phyloP scores from a whole-genome alignment of 148 eudicot genomes.

The Chenopodium berlandieri region DNA sequence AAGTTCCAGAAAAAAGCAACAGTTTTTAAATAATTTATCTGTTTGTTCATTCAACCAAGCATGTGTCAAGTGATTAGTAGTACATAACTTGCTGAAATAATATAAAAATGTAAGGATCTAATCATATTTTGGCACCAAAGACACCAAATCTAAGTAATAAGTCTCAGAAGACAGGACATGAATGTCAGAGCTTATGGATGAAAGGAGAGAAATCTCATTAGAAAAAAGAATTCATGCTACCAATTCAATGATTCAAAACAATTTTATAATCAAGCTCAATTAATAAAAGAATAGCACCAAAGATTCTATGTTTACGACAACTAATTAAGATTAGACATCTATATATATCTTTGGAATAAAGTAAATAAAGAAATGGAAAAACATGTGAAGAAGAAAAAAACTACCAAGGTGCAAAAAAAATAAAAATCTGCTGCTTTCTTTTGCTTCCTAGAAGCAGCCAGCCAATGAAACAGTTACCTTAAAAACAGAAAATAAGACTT shows the following conservation, averaged over 20 bases:
- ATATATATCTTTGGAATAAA: not conserved
- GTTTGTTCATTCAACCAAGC: constrained; percentile 13
- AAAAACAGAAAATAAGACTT: not conserved
- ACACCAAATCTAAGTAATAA: constrained; percentile 20
- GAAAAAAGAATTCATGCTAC: constrained; percentile 16
- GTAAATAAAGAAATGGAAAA: not conserved
- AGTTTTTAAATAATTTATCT: constrained; percentile 2
- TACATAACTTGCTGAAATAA: not conserved
- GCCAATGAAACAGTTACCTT: constrained; percentile 26
- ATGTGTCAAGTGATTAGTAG: constrained; percentile 15
- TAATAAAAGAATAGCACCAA: not conserved
- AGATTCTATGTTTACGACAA: not conserved
- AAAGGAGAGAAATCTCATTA: constrained; percentile 15
- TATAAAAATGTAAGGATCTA: constrained; percentile 1
- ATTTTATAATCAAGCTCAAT: constrained; percentile 7
- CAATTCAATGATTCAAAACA: constrained; percentile 16
- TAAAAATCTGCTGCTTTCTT: constrained; percentile 24
- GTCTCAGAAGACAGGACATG: constrained; percentile 21
- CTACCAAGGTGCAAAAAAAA: constrained; percentile 14
- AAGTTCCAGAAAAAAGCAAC: constrained; percentile 2
- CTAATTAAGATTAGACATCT: not conserved
- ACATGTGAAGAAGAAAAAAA: constrained; percentile 13
- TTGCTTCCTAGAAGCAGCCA: constrained; percentile 20
- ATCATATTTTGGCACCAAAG: constrained; percentile 21
- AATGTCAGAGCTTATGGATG: constrained; percentile 28